Conservation (phyloP, 1,284 basidiomycete genomes). For the Tylopilus sp. region DNA sequence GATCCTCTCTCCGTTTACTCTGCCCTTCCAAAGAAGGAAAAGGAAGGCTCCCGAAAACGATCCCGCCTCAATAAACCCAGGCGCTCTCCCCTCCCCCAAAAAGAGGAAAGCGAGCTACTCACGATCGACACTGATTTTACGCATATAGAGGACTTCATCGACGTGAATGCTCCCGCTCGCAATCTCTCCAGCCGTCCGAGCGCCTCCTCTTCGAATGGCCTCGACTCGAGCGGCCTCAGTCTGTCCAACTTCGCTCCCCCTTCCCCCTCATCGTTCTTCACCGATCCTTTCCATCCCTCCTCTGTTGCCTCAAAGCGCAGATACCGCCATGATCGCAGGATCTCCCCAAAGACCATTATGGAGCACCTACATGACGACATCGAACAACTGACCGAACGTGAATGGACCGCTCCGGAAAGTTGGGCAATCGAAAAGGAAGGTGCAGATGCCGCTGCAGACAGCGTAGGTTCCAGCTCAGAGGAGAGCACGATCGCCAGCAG, state of each 20-base stretch:
- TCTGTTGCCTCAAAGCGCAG: conserved; percentile 15
- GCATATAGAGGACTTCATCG: conserved; percentile 80
- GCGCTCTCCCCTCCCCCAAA: conserved; percentile 15
- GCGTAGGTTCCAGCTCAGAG: conserved; percentile 28
- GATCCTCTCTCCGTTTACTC: conserved; percentile 25
- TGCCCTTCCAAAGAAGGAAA: conserved; percentile 32
- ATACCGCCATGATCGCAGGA: conserved; percentile 31
- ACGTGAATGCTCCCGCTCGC: conserved; percentile 33
- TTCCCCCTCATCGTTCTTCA: conserved; percentile 38
- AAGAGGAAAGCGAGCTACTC: conserved; percentile 18
- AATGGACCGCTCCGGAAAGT: conserved; percentile 35
- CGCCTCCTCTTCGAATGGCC: conserved; percentile 15
- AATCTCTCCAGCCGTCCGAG: conserved; percentile 11
- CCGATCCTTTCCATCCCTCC: conserved; percentile 43
- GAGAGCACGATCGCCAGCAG: conserved; percentile 22
- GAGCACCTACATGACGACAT: conserved; percentile 5
- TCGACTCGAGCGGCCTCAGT: conserved; percentile 25
- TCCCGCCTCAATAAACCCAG: conserved; percentile 24
- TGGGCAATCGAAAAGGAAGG: conserved; percentile 34
- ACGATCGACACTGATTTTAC: conserved; percentile 75
- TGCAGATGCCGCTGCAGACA: conserved; percentile 19
- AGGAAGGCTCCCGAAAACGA: conserved; percentile 15
- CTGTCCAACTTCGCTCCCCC: conserved; percentile 32
- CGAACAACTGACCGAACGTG: conserved; percentile 10
- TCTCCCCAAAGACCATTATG: conserved; percentile 47